Conservation (phyloP, 2,329 filamentous ascomycete species). For the Fusarium sp. region DNA sequence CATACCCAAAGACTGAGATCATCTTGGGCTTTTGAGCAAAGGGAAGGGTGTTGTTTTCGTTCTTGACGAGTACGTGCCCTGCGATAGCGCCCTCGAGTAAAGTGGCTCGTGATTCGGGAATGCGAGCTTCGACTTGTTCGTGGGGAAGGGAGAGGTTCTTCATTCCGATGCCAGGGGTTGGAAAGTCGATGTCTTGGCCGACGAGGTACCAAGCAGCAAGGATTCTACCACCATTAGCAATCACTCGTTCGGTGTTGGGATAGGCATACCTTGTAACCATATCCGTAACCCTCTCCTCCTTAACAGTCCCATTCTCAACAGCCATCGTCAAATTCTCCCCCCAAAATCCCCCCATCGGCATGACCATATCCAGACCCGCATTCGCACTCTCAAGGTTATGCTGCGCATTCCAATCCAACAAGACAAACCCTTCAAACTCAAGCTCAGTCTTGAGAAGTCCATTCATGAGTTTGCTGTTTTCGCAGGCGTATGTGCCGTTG, state of each 20-base stretch:
- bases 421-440: slow-evolving; percentile 75
- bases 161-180: slow-evolving; percentile 62
- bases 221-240: slow-evolving; percentile 5
- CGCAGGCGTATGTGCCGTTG: slow-evolving; percentile 79
- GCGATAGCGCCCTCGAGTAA: slow-evolving; percentile 67
- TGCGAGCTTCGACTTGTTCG: slow-evolving; percentile 61
- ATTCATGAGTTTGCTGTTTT: slow-evolving; percentile 77
- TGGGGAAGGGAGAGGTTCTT: slow-evolving; percentile 69
- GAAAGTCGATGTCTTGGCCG: slow-evolving; percentile 61
- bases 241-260: slow-evolving; percentile 10
- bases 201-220: slow-evolving; percentile 35
- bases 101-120: slow-evolving; percentile 56
- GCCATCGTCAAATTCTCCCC: slow-evolving; percentile 78
- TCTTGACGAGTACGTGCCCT: slow-evolving; percentile 80
- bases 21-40: slow-evolving; percentile 66
- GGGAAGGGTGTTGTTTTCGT: slow-evolving; percentile 71
- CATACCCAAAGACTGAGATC: slow-evolving; percentile 70
- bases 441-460: slow-evolving; percentile 73
- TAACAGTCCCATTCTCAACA: slow-evolving; percentile 81
- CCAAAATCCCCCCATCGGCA: slow-evolving; percentile 67
- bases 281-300: slow-evolving; percentile 77
- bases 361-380: slow-evolving; percentile 76
- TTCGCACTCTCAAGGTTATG: slow-evolving; percentile 68
- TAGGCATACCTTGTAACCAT: slow-evolving; percentile 74
- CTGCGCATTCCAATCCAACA: slow-evolving; percentile 77